Evolutionary conservation across 2,329 filamentous ascomycete species (phyloP).

Genomic region (Zymoseptoria tritici): DNA sequence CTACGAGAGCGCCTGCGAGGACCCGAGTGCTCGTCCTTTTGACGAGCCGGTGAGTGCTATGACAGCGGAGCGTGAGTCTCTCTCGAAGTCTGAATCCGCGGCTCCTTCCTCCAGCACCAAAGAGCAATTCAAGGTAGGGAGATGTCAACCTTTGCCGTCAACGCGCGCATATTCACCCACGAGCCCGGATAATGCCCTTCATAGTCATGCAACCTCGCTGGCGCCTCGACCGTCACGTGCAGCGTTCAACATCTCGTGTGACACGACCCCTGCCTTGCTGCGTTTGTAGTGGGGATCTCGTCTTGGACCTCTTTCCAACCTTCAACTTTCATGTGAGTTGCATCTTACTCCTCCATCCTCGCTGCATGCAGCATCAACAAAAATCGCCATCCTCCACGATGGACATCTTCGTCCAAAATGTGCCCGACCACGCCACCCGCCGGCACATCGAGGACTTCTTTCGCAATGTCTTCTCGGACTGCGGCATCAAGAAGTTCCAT

Average conservation of each 20-base stretch:
- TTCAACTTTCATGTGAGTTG: background rate
- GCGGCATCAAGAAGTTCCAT: constrained; percentile 37
- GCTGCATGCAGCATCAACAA: background rate
- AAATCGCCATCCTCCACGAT: constrained; percentile 25
- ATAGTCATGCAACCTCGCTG: background rate
- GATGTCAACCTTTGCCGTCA: background rate
- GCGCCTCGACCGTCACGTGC: background rate
- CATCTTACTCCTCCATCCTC: background rate
- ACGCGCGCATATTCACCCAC: background rate
- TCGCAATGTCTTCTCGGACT: constrained; percentile 29
- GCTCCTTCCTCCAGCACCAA: background rate
- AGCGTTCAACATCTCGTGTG: background rate
- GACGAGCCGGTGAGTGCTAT: background rate
- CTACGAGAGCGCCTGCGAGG: background rate
- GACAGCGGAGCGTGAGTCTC: background rate
- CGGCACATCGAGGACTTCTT: constrained; percentile 38
- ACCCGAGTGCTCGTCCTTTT: background rate
- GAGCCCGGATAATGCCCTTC: background rate
- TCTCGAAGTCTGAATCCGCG: background rate
- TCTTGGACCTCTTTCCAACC: background rate
- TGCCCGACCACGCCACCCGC: constrained; percentile 37
- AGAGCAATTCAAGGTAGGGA: background rate
- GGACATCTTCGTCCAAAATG: constrained; percentile 41
- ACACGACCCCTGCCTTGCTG: background rate
- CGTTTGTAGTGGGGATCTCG: background rate